These are phyloP conservation scores for Penicillium griseofulvum DNA, from an alignment of 2,329 filamentous ascomycete species.

Conservation along the genomic window DNA sequence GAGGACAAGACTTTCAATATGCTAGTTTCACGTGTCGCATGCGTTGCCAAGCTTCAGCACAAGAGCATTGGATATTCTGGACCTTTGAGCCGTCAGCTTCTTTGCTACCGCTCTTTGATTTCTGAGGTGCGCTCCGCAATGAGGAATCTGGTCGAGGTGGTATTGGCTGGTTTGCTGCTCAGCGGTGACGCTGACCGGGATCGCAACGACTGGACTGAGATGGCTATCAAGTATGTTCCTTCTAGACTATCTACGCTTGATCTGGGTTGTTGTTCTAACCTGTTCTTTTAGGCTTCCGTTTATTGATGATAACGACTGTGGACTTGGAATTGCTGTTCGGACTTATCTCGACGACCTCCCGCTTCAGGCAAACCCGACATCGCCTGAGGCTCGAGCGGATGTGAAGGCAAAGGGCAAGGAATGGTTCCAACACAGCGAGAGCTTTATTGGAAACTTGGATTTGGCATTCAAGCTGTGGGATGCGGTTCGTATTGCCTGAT, in stretches of 20 bases:
- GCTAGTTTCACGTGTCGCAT: constrained; percentile 82
- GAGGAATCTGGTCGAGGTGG: constrained; percentile 79
- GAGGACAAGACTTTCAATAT: constrained; percentile 76
- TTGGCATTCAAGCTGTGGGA: constrained; percentile 64
- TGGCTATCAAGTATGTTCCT: constrained; percentile 67
- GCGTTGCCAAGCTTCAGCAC: constrained; percentile 77
- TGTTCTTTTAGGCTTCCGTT: constrained; percentile 39
- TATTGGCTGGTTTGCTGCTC: constrained; percentile 76
- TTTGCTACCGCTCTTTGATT: constrained; percentile 81
- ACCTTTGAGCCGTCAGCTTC: constrained; percentile 82
- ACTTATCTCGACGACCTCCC: constrained; percentile 54
- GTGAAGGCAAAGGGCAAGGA: constrained; percentile 54
- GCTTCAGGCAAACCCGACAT: constrained; percentile 55
- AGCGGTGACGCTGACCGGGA: constrained; percentile 74
- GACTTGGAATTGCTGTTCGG: constrained; percentile 48
- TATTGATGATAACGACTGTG: constrained; percentile 46
- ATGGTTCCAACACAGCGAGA: constrained; percentile 61
- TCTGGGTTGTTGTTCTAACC: constrained; percentile 4
- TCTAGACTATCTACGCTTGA: neutral
- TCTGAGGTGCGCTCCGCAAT: constrained; percentile 74
- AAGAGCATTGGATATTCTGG: constrained; percentile 88
- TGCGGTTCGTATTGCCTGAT: constrained; percentile 50
- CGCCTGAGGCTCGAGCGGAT: constrained; percentile 48
- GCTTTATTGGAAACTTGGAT: constrained; percentile 58
- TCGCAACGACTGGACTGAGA: constrained; percentile 62